These are phyloP conservation scores for Nannochloropsis granulata DNA, from an alignment of 108 stramenopile species.

Conservation along the genomic window DNA sequence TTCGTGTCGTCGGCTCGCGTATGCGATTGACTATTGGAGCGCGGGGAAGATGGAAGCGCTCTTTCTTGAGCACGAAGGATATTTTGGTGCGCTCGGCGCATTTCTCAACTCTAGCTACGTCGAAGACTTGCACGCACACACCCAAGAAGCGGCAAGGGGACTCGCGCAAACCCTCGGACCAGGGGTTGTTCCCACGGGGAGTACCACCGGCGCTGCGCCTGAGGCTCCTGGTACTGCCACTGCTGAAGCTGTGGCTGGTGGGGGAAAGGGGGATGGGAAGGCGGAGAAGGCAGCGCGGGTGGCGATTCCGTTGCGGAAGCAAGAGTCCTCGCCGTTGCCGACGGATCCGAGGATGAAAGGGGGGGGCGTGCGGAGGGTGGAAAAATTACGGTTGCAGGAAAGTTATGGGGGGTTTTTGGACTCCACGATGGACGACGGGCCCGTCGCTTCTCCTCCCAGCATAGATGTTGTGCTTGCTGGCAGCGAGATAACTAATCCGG, in stretches of 20 bases:
- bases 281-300: neutral
- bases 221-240: too few species aligned
- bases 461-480: too few species aligned
- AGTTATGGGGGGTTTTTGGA: neutral
- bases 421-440: neutral
- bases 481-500: too few species aligned
- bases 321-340: neutral
- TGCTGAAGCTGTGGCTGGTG: too few species aligned
- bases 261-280: neutral
- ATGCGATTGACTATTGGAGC: conserved; percentile 92
- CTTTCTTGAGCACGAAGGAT: conserved; percentile 59
- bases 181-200: neutral
- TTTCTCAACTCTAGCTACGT: conserved; percentile 27
- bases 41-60: conserved; percentile 86
- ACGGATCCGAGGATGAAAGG: neutral
- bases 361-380: neutral
- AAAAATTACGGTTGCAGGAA: neutral
- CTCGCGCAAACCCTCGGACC: neutral
- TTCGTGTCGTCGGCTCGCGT: conserved; percentile 67
- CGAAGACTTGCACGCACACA: neutral
- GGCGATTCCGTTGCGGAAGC: neutral
- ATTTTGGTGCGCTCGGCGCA: conserved; percentile 28
- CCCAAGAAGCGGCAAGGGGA: neutral
- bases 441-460: too few species aligned
- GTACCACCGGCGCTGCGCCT: neutral